A percentile compares a stretch with the other conserved stretches of the same genome.
phyloP scores from a whole-genome alignment of 2,329 filamentous ascomycete genomes.

The Trichoderma sp. region DNA sequence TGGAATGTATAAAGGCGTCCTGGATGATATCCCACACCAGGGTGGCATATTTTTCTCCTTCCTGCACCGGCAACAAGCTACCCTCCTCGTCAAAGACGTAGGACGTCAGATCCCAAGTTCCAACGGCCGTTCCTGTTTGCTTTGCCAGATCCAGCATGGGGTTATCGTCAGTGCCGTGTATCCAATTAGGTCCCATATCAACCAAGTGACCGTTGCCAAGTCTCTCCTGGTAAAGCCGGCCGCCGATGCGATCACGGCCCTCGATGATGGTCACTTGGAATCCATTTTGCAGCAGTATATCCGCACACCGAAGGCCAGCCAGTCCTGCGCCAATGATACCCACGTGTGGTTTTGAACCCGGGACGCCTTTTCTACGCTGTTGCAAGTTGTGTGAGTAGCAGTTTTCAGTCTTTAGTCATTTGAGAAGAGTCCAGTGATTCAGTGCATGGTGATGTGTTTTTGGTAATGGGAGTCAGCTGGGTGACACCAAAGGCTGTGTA shows the following conservation, averaged over 20 bases:
- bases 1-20: conserved; percentile 67
- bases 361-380: conserved; percentile 9
- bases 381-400: conserved; percentile 8
- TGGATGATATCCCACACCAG: conserved; percentile 69
- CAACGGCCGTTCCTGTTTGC: conserved; percentile 55
- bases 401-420: background rate
- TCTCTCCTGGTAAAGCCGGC: conserved; percentile 57
- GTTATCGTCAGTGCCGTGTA: conserved; percentile 72
- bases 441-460: background rate
- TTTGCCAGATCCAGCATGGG: conserved; percentile 68
- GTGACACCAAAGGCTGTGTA: background rate
- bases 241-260: conserved; percentile 66
- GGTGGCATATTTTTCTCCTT: conserved; percentile 50
- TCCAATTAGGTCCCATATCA: conserved; percentile 77
- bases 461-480: background rate
- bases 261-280: conserved; percentile 70
- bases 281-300: conserved; percentile 64
- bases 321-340: conserved; percentile 71
- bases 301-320: conserved; percentile 69
- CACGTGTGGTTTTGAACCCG: conserved; percentile 50
- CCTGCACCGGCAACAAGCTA: conserved; percentile 46
- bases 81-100: conserved; percentile 61
- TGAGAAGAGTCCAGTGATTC: background rate
- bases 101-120: conserved; percentile 53
- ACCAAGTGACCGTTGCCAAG: conserved; percentile 51